These are phyloP conservation scores for sweet orange (Citrus sinensis) DNA, from an alignment of 345 rosid genomes.

Conservation along the genomic window DNA sequence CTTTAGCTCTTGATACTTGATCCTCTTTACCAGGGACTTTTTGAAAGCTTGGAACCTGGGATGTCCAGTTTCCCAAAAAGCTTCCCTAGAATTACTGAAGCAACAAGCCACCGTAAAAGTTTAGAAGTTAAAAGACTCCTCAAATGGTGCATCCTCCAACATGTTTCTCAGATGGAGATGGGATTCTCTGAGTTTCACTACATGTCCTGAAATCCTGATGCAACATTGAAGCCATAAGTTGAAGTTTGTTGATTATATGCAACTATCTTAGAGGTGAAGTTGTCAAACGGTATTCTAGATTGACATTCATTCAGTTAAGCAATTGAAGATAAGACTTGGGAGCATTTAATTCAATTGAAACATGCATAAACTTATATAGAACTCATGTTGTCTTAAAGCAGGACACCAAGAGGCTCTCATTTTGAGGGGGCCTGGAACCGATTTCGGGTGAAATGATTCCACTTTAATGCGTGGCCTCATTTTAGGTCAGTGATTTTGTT, in stretches of 20 bases:
- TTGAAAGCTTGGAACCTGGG: slow-evolving; percentile 20
- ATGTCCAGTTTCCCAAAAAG: slow-evolving; percentile 34
- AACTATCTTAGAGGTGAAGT: too few species aligned
- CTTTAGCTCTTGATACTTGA: too few species aligned
- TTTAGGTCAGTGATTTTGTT: slow-evolving; percentile 98
- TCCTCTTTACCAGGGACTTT: neutral
- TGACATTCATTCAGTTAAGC: too few species aligned
- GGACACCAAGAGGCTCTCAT: too few species aligned
- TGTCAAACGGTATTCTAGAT: too few species aligned
- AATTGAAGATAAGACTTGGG: too few species aligned
- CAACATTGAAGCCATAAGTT: too few species aligned
- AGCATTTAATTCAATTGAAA: too few species aligned
- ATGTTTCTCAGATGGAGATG: slow-evolving; percentile 14
- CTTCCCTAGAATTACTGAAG: slow-evolving; percentile 66
- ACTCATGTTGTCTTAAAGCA: too few species aligned
- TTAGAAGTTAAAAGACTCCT: slow-evolving; percentile 60
- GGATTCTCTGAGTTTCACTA: slow-evolving; percentile 16
- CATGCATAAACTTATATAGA: too few species aligned
- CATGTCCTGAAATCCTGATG: too few species aligned
- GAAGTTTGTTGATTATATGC: too few species aligned
- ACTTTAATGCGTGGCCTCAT: slow-evolving; percentile 97
- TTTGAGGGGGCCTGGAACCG: slow-evolving; percentile 91
- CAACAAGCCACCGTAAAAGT: slow-evolving; percentile 83
- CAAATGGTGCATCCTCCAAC: slow-evolving; percentile 32
- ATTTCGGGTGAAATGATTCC: slow-evolving; percentile 96